Percentiles rank a stretch among this genome's conserved stretches.
Evolutionary conservation across 2,329 filamentous ascomycete species (phyloP).

Genomic region (Fusarium fujikuroi): DNA sequence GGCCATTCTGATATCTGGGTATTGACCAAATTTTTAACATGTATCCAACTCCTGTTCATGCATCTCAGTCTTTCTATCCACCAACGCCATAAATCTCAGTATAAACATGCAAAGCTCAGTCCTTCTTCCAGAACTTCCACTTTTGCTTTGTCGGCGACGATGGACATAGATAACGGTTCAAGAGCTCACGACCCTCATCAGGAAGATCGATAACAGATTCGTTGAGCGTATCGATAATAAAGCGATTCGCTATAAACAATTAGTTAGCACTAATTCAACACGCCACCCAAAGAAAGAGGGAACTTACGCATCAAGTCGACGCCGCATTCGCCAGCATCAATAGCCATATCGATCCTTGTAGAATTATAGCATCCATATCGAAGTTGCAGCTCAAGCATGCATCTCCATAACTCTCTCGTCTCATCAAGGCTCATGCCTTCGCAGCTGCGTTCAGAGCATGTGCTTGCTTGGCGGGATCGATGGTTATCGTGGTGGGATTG

Average conservation of each 20-base stretch:
- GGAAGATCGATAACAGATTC: constrained; percentile 52
- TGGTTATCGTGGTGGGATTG: constrained; percentile 18
- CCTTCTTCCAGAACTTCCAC: constrained; percentile 47
- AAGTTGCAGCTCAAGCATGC: constrained; percentile 61
- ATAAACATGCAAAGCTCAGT: constrained; percentile 2
- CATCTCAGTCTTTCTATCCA: neutral
- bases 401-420: constrained; percentile 57
- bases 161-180: constrained; percentile 45
- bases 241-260: constrained; percentile 49
- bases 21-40: constrained; percentile 15
- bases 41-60: constrained; percentile 19
- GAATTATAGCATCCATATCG: constrained; percentile 62
- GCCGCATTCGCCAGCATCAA: constrained; percentile 54
- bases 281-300: fast-evolving
- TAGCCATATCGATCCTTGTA: constrained; percentile 59
- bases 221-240: constrained; percentile 55
- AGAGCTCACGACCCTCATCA: constrained; percentile 51
- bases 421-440: constrained; percentile 52
- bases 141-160: constrained; percentile 36
- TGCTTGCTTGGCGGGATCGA: constrained; percentile 42
- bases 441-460: constrained; percentile 47
- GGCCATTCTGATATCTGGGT: constrained; percentile 37
- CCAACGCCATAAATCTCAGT: constrained; percentile 4
- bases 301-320: constrained; percentile 58
- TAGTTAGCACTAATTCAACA: neutral